Base-by-base conservation (phyloP, 352 stramenopile species). In the Nothophytophthora sp. region DNA sequence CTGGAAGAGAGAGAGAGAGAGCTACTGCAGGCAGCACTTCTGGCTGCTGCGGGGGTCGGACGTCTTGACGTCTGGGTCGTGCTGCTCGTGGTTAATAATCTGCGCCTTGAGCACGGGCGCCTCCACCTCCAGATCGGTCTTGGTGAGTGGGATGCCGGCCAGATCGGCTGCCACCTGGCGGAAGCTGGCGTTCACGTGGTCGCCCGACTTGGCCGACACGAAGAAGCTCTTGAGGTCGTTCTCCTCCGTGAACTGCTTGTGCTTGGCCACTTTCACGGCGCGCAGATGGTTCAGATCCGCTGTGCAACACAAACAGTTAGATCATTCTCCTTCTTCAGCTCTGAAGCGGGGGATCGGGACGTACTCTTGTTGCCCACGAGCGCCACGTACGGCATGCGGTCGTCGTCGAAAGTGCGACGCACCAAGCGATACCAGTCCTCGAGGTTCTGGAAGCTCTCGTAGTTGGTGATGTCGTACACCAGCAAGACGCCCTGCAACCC, bases 381-480 rank as follows among this genome's bases (percentile, higher is more conserved):
- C 4, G 66, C 86, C 22, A 97, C 69, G 64, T 96, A 96, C 9
- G 92, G 92, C 72, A 97, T 87, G n/a, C 70, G 75, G 9, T 80
- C 68, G 28, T 93, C 70, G 43, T 80, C 69, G 50, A 97, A 97
- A 15, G 89, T 91, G 50, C 81, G 74, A 12, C 82, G 71, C 35
- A 97, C 92, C n/a, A 98, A 66, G 6, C 88, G 77, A 57, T 96
- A 96, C 92, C 92, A 98, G 58, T 98, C 92, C 50, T 98, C 93
- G 13, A 98, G 73, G 68, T 98, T 97, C 56, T 95, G 86, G 55
- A 98, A 98, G 48, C 86, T 97, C 57, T 98, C 89, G 54, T 96
- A 97, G 70, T 97, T 98, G 41, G 93, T 98, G 59, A 98, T 95
- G 73, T 98, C 94, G 62, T 98, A 98, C 42, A 95, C 91, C 22